A percentile compares a stretch with the other conserved stretches of the same genome.
phyloP scores from a whole-genome alignment of 768 basidiomycete genomes.

The Suillus clintonianus region DNA sequence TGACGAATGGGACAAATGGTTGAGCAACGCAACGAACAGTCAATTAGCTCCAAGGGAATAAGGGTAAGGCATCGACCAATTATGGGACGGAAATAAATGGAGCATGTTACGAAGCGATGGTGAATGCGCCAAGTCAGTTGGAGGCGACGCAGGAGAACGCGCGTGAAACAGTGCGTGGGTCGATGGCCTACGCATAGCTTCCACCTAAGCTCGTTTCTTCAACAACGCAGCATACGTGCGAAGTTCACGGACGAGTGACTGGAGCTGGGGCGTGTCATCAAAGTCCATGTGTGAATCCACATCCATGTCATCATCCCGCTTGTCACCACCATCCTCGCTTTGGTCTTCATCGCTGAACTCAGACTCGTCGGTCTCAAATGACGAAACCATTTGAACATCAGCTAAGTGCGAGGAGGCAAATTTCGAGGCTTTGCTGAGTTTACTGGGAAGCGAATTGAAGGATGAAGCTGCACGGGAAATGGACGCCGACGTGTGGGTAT shows the following conservation, averaged over 20 bases:
- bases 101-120: not conserved
- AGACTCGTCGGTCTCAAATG: slow-evolving; percentile 1
- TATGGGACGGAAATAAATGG: not conserved
- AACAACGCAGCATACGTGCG: slow-evolving; percentile 57
- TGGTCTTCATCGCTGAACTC: slow-evolving; percentile 4
- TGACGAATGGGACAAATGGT: not conserved
- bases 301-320: slow-evolving; percentile 14
- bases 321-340: not conserved
- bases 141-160: not conserved
- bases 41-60: not conserved
- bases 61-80: not conserved
- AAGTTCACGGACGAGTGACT: slow-evolving; percentile 51
- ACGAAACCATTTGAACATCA: slow-evolving; percentile 7
- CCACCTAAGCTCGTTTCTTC: not conserved
- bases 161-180: not conserved
- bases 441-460: not conserved
- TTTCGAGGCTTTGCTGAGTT: not conserved
- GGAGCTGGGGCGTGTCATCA: slow-evolving; percentile 33
- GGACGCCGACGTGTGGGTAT: not conserved
- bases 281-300: slow-evolving; percentile 6
- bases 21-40: not conserved
- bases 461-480: not conserved
- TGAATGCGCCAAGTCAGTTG: not conserved
- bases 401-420: not conserved
- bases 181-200: not conserved